Evolutionary conservation across 2,329 filamentous ascomycete genomes (phyloP).

Genomic region (Fusarium zealandicum): DNA sequence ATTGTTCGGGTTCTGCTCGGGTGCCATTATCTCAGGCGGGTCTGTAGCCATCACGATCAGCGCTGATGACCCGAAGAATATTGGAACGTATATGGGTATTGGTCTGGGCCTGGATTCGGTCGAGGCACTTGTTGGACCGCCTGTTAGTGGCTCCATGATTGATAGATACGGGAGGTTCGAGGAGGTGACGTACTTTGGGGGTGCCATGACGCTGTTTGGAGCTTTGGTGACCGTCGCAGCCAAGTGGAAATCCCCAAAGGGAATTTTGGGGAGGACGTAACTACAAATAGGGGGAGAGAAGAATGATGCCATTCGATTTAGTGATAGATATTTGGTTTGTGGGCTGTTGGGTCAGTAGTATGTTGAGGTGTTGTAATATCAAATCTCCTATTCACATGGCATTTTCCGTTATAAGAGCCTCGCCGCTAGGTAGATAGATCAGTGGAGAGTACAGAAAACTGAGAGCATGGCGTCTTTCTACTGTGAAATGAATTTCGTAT

Average conservation of each 20-base stretch:
- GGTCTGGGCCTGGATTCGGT: constrained; percentile 53
- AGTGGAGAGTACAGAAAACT: too few relatives aligned
- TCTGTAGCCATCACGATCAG: constrained; percentile 52
- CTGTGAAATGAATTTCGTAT: too few relatives aligned
- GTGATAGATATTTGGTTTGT: too few relatives aligned
- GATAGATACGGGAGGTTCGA: constrained; percentile 45
- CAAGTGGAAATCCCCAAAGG: constrained; percentile 29
- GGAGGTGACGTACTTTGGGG: constrained; percentile 36
- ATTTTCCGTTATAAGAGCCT: too few relatives aligned
- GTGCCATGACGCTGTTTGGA: constrained; percentile 33
- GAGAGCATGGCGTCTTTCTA: too few relatives aligned
- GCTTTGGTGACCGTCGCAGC: constrained; percentile 18
- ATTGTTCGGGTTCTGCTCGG: constrained; percentile 50
- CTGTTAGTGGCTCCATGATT: constrained; percentile 46
- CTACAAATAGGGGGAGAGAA: neutral
- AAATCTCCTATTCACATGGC: too few relatives aligned
- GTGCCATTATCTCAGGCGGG: constrained; percentile 53
- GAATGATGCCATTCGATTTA: too few relatives aligned
- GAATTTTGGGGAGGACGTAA: constrained; percentile 30
- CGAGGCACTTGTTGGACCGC: constrained; percentile 52
- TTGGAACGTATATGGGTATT: constrained; percentile 65
- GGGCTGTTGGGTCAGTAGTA: too few relatives aligned
- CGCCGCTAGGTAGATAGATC: too few relatives aligned
- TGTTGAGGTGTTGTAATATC: too few relatives aligned
- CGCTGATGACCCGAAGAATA: constrained; percentile 31